Percentiles rank a stretch among this genome's conserved stretches.
Evolutionary conservation across 192 early-diverging fungal species (phyloP).

Genomic region (Umbelopsis sp.): DNA sequence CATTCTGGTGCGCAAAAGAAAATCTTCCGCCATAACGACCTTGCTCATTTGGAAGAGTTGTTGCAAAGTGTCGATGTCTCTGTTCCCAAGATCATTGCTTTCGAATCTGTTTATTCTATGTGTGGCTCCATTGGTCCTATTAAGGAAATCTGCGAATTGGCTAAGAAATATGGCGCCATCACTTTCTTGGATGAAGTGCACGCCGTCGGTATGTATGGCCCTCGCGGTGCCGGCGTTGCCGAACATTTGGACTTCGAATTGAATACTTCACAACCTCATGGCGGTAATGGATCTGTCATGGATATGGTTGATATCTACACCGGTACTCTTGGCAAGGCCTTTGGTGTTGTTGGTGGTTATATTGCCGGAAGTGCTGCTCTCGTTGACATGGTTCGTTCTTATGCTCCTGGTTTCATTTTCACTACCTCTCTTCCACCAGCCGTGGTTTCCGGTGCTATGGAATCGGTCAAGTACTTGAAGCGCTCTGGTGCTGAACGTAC

Average conservation of each 20-base stretch:
- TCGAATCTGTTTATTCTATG: conserved; percentile 98
- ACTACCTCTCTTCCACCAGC: conserved; percentile 97
- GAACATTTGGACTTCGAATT: conserved; percentile 89
- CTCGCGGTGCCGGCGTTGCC: conserved; percentile 90
- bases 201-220: conserved; percentile 99
- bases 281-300: conserved; percentile 60
- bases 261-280: conserved; percentile 53
- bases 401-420: conserved; percentile 99
- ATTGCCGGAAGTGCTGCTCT: conserved; percentile 88
- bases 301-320: conserved; percentile 94
- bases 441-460: conserved; percentile 87
- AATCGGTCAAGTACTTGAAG: conserved; percentile 92
- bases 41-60: conserved; percentile 84
- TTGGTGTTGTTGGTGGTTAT: conserved; percentile 96
- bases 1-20: conserved; percentile 86
- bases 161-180: conserved; percentile 94
- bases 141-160: conserved; percentile 83
- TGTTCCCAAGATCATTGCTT: conserved; percentile 94
- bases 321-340: conserved; percentile 96
- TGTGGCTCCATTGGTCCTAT: conserved; percentile 92
- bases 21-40: conserved; percentile 93
- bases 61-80: conserved; percentile 78
- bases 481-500: conserved; percentile 82
- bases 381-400: conserved; percentile 94
- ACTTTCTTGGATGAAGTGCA: conserved; percentile 98